Evolutionary conservation across 2,329 filamentous ascomycete species (phyloP), one percentile per base, ranked within the genome.

Genomic region (Cyphellophora attinorum): DNA sequence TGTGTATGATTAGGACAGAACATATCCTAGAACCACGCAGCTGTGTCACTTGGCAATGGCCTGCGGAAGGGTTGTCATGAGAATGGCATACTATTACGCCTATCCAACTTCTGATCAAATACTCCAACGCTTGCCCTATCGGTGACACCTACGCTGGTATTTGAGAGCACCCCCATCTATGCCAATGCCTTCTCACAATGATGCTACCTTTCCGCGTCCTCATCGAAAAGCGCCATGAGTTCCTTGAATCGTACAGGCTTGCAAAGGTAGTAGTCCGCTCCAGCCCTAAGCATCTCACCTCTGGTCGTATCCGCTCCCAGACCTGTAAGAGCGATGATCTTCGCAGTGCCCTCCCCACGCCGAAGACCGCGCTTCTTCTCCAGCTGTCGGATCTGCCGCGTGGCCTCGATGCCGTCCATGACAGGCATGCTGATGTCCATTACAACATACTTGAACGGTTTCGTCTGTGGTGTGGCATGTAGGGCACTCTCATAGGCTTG

Each of bases 161-260:
- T n/a, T n/a, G n/a, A n/a, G n/a, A n/a, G n/a, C n/a, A n/a, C n/a
- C n/a, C n/a, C n/a, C n/a, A n/a, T n/a, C n/a, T n/a, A n/a, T n/a
- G n/a, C n/a, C n/a, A n/a, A n/a, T n/a, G n/a, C n/a, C n/a, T n/a
- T n/a, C n/a, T n/a, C n/a, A n/a, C n/a, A n/a, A n/a, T n/a, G n/a
- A n/a, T n/a, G n/a, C n/a, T n/a, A n/a, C n/a, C n/a, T n/a, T n/a
- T n/a, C n/a, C n/a, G n/a, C n/a, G n/a, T n/a, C n/a, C n/a, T n/a
- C n/a, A n/a, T 25, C 8, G 21, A 58, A 35, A 29, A 58, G 34
- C 27, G 50, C 42, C 3, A 49, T 48, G 11, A 59, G 51, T 39
- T 56, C 54, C 27, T 51, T 53, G 29, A 59, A 55, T 11, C 47
- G 51, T 5, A 58, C 53, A 3, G 57, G 57, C 39, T 60, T 60